Evolutionary conservation across 768 basidiomycete genomes (phyloP).

Genomic region (Austroboletus eburneus): DNA sequence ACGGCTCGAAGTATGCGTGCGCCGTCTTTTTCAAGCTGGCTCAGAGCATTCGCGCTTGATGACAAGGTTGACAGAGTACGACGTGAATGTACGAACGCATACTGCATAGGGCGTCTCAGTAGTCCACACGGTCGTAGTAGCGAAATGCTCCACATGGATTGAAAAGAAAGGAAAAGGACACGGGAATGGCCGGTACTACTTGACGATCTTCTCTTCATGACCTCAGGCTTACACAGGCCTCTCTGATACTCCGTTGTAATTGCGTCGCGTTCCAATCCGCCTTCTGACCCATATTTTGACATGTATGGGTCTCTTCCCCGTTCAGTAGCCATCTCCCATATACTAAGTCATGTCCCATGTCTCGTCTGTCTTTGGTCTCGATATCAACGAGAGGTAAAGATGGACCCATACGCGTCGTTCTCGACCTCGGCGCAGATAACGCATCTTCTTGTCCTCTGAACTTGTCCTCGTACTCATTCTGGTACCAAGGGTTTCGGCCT

Average conservation of each 20-base stretch:
- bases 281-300: constrained; percentile 45
- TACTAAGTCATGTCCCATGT: constrained; percentile 59
- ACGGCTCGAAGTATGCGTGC: constrained; percentile 53
- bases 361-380: constrained; percentile 49
- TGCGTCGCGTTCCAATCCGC: too few relatives aligned
- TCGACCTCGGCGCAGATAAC: constrained; percentile 66
- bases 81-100: constrained; percentile 6
- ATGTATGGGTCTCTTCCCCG: constrained; percentile 41
- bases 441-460: constrained; percentile 12
- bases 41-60: constrained; percentile 11
- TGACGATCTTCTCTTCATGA: too few relatives aligned
- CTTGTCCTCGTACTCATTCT: neutral
- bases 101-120: constrained; percentile 11
- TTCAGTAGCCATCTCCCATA: constrained; percentile 42
- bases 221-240: too few relatives aligned
- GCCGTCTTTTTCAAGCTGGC: constrained; percentile 40
- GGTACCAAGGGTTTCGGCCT: constrained; percentile 64
- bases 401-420: constrained; percentile 45
- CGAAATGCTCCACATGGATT: neutral
- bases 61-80: constrained; percentile 12
- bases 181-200: too few relatives aligned
- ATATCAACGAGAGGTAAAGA: constrained; percentile 46
- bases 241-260: too few relatives aligned
- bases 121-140: constrained; percentile 9
- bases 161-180: too few relatives aligned